A percentile compares a stretch with the other conserved stretches of the same genome.
These are phyloP conservation scores for Dictyostelium intermedium DNA, from an alignment of 78 protist species.

Conservation along the genomic window DNA sequence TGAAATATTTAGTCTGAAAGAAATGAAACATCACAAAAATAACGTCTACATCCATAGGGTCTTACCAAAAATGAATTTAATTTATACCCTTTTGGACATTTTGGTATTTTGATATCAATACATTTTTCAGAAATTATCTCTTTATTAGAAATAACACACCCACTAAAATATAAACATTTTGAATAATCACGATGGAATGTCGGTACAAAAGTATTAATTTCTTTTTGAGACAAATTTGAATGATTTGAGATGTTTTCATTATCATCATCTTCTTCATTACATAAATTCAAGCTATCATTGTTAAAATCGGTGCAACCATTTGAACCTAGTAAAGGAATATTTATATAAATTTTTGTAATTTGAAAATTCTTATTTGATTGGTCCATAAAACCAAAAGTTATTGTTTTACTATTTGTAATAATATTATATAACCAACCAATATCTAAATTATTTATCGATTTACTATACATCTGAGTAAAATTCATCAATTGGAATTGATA, in stretches of 20 bases:
- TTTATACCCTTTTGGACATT: not conserved
- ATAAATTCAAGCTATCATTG: not conserved
- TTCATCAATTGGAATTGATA: not conserved
- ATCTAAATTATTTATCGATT: not conserved
- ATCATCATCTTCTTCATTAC: not conserved
- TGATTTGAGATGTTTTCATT: no score
- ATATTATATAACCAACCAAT: not conserved
- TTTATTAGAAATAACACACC: not conserved
- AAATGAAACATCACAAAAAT: not conserved
- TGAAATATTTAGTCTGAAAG: not conserved
- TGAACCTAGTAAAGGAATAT: not conserved
- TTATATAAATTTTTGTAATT: not conserved
- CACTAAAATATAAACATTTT: conserved; percentile 2
- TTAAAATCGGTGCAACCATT: not conserved
- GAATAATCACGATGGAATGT: not conserved
- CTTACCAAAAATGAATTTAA: not conserved
- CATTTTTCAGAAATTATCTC: not conserved
- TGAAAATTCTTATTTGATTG: not conserved
- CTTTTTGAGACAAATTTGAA: not conserved
- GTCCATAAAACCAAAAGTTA: not conserved
- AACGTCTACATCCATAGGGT: not conserved
- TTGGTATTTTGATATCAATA: not conserved
- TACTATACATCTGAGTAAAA: not conserved
- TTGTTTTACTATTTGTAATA: not conserved
- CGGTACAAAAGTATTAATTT: not conserved